A percentile compares a stretch with the other conserved stretches of the same genome.
Conservation (phyloP, 495 filamentous ascomycete genomes). For the Talaromyces wortmannii region DNA sequence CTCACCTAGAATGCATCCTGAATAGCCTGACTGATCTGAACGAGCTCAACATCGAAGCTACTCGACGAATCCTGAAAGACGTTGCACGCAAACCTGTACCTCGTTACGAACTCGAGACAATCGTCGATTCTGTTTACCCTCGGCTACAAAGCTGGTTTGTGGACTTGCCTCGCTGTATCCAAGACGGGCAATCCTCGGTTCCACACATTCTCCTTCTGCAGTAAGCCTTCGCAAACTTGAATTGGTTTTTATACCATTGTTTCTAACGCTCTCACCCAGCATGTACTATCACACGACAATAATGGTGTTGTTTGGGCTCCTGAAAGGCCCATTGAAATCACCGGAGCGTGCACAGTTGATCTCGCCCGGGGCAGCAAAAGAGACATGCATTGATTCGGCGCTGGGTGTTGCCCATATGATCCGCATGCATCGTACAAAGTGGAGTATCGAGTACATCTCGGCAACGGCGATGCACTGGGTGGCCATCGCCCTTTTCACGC, state of each 20-base stretch:
- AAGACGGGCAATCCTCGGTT: conserved; percentile 15
- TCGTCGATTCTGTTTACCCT: conserved; percentile 13
- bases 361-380: conserved; percentile 7
- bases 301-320: conserved; percentile 17
- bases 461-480: conserved; percentile 26
- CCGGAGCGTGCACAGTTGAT: conserved; percentile 1
- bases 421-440: conserved; percentile 20
- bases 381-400: conserved; percentile 15
- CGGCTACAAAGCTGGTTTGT: conserved; percentile 20
- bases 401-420: conserved; percentile 25
- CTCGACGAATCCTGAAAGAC: conserved; percentile 20
- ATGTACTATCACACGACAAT: conserved; percentile 23
- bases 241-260: background rate
- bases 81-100: conserved; percentile 6
- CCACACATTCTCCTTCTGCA: conserved; percentile 28
- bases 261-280: conserved; percentile 3
- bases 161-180: conserved; percentile 17
- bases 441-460: conserved; percentile 26
- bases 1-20: conserved; percentile 23
- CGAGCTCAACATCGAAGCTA: conserved; percentile 14
- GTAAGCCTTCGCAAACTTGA: conserved; percentile 16
- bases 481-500: conserved; percentile 19
- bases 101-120: conserved; percentile 12
- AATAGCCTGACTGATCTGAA: conserved; percentile 16
- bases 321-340: background rate